A percentile compares a stretch with the other conserved stretches of the same genome.
phyloP scores from a whole-genome alignment of 2,329 filamentous ascomycete species.

The Ceratocystis lukuohia region DNA sequence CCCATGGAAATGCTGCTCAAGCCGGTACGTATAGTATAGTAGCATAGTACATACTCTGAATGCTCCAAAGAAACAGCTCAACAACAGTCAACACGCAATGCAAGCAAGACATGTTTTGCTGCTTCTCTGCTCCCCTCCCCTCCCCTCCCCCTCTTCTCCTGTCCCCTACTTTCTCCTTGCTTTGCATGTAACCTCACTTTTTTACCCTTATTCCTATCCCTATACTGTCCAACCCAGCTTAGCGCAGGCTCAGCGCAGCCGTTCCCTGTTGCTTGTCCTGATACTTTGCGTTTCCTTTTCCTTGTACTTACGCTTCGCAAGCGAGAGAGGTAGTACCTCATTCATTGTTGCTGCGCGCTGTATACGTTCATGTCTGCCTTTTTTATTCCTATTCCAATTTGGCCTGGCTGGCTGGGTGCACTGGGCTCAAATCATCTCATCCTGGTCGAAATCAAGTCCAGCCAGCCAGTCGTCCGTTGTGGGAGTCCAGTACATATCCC shows the following conservation, averaged over 20 bases:
- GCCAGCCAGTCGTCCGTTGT: neutral
- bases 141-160: neutral
- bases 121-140: neutral
- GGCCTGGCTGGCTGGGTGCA: neutral
- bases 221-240: neutral
- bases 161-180: conserved; percentile 1
- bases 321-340: conserved; percentile 6
- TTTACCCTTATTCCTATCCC: neutral
- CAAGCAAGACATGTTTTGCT: neutral
- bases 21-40: neutral
- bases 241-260: neutral
- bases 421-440: neutral
- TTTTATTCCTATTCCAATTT: neutral
- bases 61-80: neutral
- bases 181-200: conserved; percentile 5
- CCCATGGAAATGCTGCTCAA: neutral
- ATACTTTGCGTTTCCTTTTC: neutral
- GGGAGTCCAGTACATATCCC: neutral
- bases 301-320: neutral
- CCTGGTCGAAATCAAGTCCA: neutral
- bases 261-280: neutral
- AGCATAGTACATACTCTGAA: too few species aligned
- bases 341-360: neutral
- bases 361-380: too few species aligned
- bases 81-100: neutral